Evolutionary conservation across 2,329 filamentous ascomycete species (phyloP), one percentile per base, ranked within the genome.

Genomic region (Proliferodiscus dingleyae): DNA sequence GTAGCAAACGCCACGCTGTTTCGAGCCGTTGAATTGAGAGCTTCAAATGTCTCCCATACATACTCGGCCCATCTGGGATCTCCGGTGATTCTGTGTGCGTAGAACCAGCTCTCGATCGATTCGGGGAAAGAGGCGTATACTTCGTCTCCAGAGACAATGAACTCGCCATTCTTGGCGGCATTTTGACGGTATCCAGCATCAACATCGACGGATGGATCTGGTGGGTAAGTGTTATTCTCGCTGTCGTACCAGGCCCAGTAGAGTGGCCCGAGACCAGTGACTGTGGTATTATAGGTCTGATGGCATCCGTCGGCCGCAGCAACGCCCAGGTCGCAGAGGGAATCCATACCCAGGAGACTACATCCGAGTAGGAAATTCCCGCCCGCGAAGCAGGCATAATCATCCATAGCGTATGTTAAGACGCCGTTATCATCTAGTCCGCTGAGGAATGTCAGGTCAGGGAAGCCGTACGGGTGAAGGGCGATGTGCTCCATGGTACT

Each of bases 341-440:
- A 21, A 7, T 36, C 38, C 18, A 75, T 67, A 39, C 72, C 64
- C 29, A 93, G 75, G 1, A 82, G 77, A 19, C 83, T 73, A 3
- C 87, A 87, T 21, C 83, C 87, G 18, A 93, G 76, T 56, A 93
- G 81, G 67, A 91, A 87, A 65, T 84, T 93, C 11, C 88, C 88
- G 19, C 85, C 87, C 47, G 84, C 78, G 60, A 93, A 93, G 65
- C 87, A 90, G 32, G 84, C 83, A 21, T 51, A 93, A 72, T 76
- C 41, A 74, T 26, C 71, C 66, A 0, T 73, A 73, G 2, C 64
- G 49, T 29, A 73, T 70, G 1, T 60, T 49, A 3, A 30, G 8
- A 37, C 33, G 19, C 71, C 64, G 1, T 65, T 62, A 4, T 72
- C 72, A 10, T 71, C 59, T 56, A 74, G 86, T 19, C 68, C 68